Evolutionary conservation across 2,329 filamentous ascomycete species (phyloP).

Genomic region (Phialocephala sp.): DNA sequence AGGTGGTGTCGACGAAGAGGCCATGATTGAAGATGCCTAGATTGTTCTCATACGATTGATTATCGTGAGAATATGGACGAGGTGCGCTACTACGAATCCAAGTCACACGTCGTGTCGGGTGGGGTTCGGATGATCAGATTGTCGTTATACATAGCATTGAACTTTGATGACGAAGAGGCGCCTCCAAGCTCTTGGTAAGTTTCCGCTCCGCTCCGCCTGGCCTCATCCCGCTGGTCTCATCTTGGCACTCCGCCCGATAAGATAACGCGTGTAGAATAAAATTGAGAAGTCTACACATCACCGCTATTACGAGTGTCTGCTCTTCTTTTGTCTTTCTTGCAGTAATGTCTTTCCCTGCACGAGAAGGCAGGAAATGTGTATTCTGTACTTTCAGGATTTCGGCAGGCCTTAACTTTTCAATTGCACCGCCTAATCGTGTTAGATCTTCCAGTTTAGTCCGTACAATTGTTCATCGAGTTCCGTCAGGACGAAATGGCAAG

Average conservation of each 20-base stretch:
- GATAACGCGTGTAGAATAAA: not conserved
- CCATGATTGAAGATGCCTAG: slow-evolving; percentile 55
- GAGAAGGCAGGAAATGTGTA: slow-evolving; percentile 47
- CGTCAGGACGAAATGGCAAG: too few species aligned
- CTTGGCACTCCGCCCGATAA: slow-evolving; percentile 2
- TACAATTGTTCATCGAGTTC: too few species aligned
- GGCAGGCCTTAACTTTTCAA: slow-evolving; percentile 17
- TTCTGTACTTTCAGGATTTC: slow-evolving; percentile 47
- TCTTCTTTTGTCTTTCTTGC: slow-evolving; percentile 3
- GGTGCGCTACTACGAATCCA: not conserved
- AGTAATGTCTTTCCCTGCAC: slow-evolving; percentile 49
- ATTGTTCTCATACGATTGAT: slow-evolving; percentile 18
- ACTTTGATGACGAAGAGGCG: slow-evolving; percentile 4
- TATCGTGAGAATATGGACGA: not conserved
- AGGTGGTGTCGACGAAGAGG: slow-evolving; percentile 70
- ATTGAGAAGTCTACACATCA: not conserved
- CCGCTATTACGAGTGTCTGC: not conserved
- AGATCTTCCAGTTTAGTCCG: slow-evolving; percentile 1
- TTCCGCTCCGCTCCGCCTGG: not conserved
- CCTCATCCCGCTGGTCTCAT: too few species aligned
- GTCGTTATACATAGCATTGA: not conserved
- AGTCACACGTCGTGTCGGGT: not conserved
- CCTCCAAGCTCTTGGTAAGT: not conserved
- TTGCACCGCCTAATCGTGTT: slow-evolving; percentile 8
- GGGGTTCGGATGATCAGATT: not conserved